A percentile compares a stretch with the other conserved stretches of the same genome.
phyloP scores from a whole-genome alignment of 495 filamentous ascomycete genomes.

The Aspergillus heteromorphus region DNA sequence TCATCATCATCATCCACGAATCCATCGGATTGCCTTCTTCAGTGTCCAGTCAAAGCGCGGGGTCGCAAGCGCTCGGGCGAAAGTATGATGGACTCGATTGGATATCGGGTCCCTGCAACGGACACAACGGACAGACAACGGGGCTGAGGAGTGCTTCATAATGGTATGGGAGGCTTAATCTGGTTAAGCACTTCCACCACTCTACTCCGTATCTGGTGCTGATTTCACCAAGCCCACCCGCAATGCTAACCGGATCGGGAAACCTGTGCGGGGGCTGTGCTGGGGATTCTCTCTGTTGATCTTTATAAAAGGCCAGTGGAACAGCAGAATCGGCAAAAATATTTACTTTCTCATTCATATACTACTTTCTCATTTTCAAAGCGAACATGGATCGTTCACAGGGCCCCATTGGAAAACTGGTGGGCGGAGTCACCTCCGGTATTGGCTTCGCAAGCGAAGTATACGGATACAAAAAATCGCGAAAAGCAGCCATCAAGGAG shows the following conservation, averaged over 20 bases:
- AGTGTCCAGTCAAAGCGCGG: no score
- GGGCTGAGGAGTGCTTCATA: no score
- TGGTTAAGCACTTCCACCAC: no score
- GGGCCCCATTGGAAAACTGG: slow-evolving; percentile 3
- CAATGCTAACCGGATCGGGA: not conserved
- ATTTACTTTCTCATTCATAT: not conserved
- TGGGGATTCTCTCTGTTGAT: not conserved
- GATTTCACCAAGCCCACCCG: not conserved
- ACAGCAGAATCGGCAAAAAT: not conserved
- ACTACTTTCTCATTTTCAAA: no score
- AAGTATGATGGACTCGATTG: no score
- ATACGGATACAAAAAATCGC: slow-evolving; percentile 25
- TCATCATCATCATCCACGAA: no score
- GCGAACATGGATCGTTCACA: slow-evolving; percentile 3
- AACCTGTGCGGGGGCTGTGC: not conserved
- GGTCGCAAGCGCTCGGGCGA: no score
- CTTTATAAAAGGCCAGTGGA: not conserved
- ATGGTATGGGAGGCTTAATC: no score
- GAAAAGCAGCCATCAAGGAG: slow-evolving; percentile 14
- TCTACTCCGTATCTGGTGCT: no score
- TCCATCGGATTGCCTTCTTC: no score
- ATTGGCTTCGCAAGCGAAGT: slow-evolving; percentile 45
- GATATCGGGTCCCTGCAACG: no score
- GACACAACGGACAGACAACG: no score
- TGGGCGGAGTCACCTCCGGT: slow-evolving; percentile 26